Evolutionary conservation across 2,329 filamentous ascomycete genomes (phyloP).

Genomic region (Diaporthe longicolla): DNA sequence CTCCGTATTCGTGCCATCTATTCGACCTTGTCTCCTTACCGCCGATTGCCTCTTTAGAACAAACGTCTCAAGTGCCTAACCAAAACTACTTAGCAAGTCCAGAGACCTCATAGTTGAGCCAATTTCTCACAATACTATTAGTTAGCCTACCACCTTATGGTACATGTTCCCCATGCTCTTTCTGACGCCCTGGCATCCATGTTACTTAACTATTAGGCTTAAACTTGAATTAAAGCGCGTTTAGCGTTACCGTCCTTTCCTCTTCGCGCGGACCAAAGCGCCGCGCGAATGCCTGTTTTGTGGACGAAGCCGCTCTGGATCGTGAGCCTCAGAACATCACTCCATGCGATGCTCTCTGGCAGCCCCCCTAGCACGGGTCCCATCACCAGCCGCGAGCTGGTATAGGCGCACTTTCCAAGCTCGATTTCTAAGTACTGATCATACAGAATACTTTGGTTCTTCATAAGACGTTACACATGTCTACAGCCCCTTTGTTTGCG

Average conservation of each 20-base stretch:
- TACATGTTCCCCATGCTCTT: neutral
- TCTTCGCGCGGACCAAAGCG: neutral
- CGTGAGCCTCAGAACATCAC: neutral
- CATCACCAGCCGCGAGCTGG: neutral
- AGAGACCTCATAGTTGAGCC: neutral
- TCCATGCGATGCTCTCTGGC: neutral
- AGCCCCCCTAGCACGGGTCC: neutral
- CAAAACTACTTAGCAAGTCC: neutral
- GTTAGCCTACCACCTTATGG: neutral
- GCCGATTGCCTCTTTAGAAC: too few species aligned
- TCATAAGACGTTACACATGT: too few species aligned
- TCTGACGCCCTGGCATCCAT: neutral
- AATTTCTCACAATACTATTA: neutral
- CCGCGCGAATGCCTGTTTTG: neutral
- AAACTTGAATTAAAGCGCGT: neutral
- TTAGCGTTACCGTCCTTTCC: too few species aligned
- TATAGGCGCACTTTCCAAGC: neutral
- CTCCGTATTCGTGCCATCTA: neutral
- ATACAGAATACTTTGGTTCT: too few species aligned
- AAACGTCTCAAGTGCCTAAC: neutral
- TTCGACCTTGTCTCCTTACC: neutral
- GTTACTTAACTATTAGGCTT: neutral
- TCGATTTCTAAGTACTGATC: neutral
- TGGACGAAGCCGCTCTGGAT: neutral
- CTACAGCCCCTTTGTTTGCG: too few species aligned